Evolutionary conservation across 768 basidiomycete genomes (phyloP).

Genomic region (Tylopilus sp.): DNA sequence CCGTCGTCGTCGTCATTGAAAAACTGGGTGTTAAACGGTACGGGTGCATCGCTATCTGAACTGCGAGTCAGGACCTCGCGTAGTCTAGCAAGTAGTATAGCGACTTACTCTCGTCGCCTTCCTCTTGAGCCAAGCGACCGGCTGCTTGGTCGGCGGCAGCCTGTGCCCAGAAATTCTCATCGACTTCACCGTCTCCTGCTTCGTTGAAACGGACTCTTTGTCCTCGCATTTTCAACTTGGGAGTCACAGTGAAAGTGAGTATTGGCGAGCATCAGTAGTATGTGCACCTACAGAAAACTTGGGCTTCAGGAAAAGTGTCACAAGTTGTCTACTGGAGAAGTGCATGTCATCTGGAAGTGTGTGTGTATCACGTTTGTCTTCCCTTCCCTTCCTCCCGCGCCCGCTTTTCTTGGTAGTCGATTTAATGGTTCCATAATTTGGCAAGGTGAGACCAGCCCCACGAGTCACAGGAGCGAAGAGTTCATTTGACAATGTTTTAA

Average conservation of each 20-base stretch:
- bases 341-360: conserved; percentile 96
- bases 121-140: conserved; percentile 48
- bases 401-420: conserved; percentile 31
- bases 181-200: conserved; percentile 81
- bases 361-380: conserved; percentile 70
- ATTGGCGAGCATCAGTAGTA: neutral
- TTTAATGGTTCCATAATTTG: conserved; percentile 43
- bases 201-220: conserved; percentile 53
- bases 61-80: conserved; percentile 11
- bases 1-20: conserved; percentile 93
- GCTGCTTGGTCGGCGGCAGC: conserved; percentile 83
- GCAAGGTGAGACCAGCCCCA: conserved; percentile 64
- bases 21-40: conserved; percentile 94
- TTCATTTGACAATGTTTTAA: conserved; percentile 62
- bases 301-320: conserved; percentile 93
- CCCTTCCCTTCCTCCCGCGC: conserved; percentile 45
- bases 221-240: conserved; percentile 86
- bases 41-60: conserved; percentile 44
- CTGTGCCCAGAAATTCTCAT: conserved; percentile 97
- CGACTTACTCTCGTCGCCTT: conserved; percentile 60
- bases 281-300: conserved; percentile 74
- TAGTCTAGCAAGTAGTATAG: neutral
- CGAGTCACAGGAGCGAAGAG: conserved; percentile 78
- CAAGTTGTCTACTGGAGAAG: conserved; percentile 85
- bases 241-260: neutral